Evolutionary conservation across 345 rosid genomes (phyloP).

Genomic region (Raphanus sativus): DNA sequence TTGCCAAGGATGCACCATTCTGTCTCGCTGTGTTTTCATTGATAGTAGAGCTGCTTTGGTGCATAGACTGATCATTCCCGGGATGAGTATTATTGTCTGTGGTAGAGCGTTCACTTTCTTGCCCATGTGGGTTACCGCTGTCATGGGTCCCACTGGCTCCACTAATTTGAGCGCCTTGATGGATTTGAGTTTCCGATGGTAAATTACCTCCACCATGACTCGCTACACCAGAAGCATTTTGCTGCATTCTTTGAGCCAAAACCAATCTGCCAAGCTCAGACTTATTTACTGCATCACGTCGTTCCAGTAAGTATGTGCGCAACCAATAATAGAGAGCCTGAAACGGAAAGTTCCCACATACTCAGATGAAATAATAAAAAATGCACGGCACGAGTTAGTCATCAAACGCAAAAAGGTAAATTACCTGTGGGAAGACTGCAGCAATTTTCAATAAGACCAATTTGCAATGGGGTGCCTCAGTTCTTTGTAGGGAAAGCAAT

Average conservation of each 20-base stretch:
- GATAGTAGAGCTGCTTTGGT: slow-evolving; percentile 62
- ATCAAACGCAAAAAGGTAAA: not conserved
- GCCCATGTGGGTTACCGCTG: slow-evolving; percentile 67
- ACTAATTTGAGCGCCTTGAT: slow-evolving; percentile 56
- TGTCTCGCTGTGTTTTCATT: slow-evolving; percentile 62
- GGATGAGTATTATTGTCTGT: slow-evolving; percentile 56
- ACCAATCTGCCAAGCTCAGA: slow-evolving; percentile 71
- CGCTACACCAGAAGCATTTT: slow-evolving; percentile 52
- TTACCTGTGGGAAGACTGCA: slow-evolving; percentile 87
- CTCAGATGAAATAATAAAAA: slow-evolving; percentile 22
- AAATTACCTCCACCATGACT: slow-evolving; percentile 59
- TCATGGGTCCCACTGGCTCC: slow-evolving; percentile 67
- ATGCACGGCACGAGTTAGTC: not conserved
- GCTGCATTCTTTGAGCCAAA: slow-evolving; percentile 91
- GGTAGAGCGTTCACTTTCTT: slow-evolving; percentile 71
- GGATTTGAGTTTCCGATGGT: slow-evolving; percentile 62
- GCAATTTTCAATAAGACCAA: slow-evolving; percentile 89
- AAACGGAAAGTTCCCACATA: slow-evolving; percentile 3
- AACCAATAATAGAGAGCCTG: slow-evolving; percentile 99
- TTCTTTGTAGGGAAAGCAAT: slow-evolving; percentile 90
- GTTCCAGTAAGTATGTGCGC: slow-evolving; percentile 93
- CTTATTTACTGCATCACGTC: slow-evolving; percentile 93
- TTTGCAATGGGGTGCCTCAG: slow-evolving; percentile 95
- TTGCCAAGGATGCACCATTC: slow-evolving; percentile 60
- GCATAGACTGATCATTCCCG: slow-evolving; percentile 72